Base-by-base conservation (phyloP, 192 early-diverging fungal genomes). In the Coemansia sp. region DNA sequence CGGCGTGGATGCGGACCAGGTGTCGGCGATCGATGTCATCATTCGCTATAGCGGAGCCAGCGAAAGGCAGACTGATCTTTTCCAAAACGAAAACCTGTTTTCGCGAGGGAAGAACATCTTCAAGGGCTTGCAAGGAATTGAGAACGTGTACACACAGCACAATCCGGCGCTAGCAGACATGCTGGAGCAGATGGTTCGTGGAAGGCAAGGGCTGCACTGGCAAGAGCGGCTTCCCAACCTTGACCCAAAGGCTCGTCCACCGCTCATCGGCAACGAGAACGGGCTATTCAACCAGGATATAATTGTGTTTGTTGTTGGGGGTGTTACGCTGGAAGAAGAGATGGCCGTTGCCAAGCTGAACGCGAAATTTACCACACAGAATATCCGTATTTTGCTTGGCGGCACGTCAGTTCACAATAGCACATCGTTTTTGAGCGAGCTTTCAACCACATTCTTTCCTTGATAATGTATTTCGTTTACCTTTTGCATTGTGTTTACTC, bases 111-210 rank as follows among this genome's bases (percentile, higher is more conserved):
- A 89, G 58, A 95, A 91, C 59, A 91, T 92, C 7, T 88, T 99
- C 66, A 98, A 96, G 69, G 95, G 97, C 13, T 78, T 99, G 42
- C 93, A 95, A 81, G 84, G 97, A 10, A 94, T 95, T 25, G 97
- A 99, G 63, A 99, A 99, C 69, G 96, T 99, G 9, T 99, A 99
- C 68, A 98, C 96, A 17, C 95, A 96, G 70, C 96, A 99, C 71
- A 85, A 84, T 22, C 95, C 97, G 19, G 86, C 89, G n/a, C 66
- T 99, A 45, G 87, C 86, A 0, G 87, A 90, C 22, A 93, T 88
- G 33, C 52, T 99, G 9, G 89, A 95, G 59, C 79, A 86, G 32
- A 62, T 93, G 45, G 65, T 92, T 34, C 95, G 96, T 68, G 93
- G 93, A 33, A 71, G 54, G 36, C 73, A 76, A 57, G 67, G 61